Evolutionary conservation across 768 basidiomycete genomes (phyloP), one percentile per base, ranked within the genome.

Genomic region (Tulasnella calospora): DNA sequence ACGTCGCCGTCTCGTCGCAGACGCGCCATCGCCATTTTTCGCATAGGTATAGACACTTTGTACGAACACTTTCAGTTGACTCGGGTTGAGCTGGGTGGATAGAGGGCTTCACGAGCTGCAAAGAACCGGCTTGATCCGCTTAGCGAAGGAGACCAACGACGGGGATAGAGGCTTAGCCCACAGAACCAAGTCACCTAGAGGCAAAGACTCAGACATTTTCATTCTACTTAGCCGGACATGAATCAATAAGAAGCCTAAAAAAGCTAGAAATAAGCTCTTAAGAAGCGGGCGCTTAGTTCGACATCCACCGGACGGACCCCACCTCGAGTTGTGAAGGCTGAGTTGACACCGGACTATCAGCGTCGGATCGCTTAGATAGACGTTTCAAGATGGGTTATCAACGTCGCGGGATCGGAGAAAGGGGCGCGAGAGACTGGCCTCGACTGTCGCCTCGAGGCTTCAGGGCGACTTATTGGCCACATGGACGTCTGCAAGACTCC

Each of bases 301-400:
- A 15, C 30, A 35, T 67, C 10, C 61, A 67, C 51, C 30, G 33
- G 33, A 67, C 30, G 61, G 61, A 67, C 27, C 61, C n/a, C n/a
- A 33, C 61, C 61, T 67, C 61, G 61, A 27, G 61, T 33, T 67
- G 61, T 67, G 61, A 67, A 67, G 61, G 27, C 33, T 10, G 4
- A 67, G 61, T 33, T 67, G 61, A 67, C 30, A 67, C 61, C 61
- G 61, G 61, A 67, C 61, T 67, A 67, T 67, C 61, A 67, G 61
- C 61, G 61, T 51, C n/a, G 51, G 51, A 67, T 67, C 61, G 61
- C 61, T 67, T 67, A 67, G 61, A 67, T 67, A 67, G 61, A 67
- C 61, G 61, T 67, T 67, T 67, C 33, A 67, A 67, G 61, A 67
- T 67, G 61, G 51, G 27, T 67, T 67, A 67, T 67, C 61, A 67